phyloP scores from a whole-genome alignment of 1,284 basidiomycete species.

The Abortiporus biennis region DNA sequence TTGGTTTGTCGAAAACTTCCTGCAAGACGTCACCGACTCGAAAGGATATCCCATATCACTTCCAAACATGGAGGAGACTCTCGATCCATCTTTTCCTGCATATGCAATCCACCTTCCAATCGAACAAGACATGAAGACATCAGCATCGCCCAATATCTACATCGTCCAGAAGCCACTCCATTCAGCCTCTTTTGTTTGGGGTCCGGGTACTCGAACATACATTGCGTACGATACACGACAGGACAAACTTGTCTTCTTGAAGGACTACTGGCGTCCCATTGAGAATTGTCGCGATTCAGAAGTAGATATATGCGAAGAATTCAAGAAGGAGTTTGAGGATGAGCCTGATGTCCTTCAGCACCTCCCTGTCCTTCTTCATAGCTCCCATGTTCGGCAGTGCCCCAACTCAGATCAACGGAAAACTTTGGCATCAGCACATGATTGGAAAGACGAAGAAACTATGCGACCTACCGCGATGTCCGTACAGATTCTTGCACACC shows the following conservation, averaged over 20 bases:
- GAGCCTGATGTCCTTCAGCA: neutral
- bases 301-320: neutral
- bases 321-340: too few species aligned
- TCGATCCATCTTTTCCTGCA: neutral
- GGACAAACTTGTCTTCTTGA: constrained; percentile 3
- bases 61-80: neutral
- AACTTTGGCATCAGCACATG: neutral
- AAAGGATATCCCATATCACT: too few species aligned
- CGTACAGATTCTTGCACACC: neutral
- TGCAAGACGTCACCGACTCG: neutral
- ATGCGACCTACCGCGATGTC: neutral
- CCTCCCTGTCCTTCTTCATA: neutral
- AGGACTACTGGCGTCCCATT: constrained; percentile 4
- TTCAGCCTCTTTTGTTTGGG: neutral
- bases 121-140: neutral
- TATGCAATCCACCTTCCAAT: neutral
- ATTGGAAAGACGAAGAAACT: neutral
- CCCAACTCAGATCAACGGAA: neutral
- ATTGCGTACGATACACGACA: neutral
- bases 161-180: neutral
- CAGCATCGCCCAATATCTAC: neutral
- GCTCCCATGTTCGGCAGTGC: constrained; percentile 2
- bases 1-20: neutral
- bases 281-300: neutral
- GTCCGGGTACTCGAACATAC: neutral